Evolutionary conservation across 2,329 filamentous ascomycete species (phyloP).

Genomic region (Grosmannia clavigera): DNA sequence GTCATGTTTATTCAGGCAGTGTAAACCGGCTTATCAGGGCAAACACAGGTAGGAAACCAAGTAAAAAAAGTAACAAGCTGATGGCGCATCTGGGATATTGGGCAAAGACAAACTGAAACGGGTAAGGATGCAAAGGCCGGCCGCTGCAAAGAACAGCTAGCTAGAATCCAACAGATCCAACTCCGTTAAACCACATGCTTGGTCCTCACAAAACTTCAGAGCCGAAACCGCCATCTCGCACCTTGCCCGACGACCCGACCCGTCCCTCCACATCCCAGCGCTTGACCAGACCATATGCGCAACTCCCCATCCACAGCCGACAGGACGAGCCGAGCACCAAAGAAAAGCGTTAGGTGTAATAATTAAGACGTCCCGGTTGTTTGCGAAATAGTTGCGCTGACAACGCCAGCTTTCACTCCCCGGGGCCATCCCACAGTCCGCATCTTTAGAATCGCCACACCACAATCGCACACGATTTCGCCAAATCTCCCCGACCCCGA

Average conservation of each 20-base stretch:
- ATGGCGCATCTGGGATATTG: not conserved
- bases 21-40: not conserved
- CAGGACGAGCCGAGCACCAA: not conserved
- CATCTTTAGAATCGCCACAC: not conserved
- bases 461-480: not conserved
- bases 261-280: too few relatives aligned
- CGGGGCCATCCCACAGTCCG: not conserved
- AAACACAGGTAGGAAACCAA: not conserved
- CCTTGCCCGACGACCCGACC: not conserved
- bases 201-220: slow-evolving; percentile 1
- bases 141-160: not conserved
- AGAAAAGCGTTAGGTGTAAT: not conserved
- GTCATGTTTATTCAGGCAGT: slow-evolving; percentile 3
- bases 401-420: not conserved
- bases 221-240: not conserved
- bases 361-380: not conserved
- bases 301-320: not conserved
- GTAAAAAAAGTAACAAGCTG: slow-evolving; percentile 1
- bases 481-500: not conserved
- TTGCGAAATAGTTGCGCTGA: not conserved
- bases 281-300: not conserved
- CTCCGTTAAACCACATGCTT: not conserved
- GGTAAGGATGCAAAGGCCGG: not conserved
- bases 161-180: slow-evolving; percentile 1
- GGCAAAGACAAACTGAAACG: slow-evolving; percentile 1